Conservation (phyloP, 768 basidiomycete species). For the Suillus sp. region DNA sequence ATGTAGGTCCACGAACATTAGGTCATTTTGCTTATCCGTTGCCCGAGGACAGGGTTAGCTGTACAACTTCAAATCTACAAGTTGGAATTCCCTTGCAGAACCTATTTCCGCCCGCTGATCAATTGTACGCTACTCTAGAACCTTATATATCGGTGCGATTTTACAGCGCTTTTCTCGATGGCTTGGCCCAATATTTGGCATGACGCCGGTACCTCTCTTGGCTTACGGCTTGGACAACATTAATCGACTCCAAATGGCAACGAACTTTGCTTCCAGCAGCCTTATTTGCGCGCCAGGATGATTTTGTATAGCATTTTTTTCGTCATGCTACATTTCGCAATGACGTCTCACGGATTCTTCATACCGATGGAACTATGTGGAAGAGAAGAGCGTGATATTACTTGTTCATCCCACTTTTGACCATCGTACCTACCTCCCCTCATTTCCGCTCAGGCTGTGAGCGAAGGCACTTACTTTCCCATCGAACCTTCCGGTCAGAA, state of each 20-base stretch:
- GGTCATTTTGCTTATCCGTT: background rate
- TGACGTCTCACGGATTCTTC: background rate
- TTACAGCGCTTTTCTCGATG: background rate
- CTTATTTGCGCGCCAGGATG: background rate
- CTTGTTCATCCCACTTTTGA: background rate
- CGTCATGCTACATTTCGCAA: background rate
- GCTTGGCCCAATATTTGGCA: background rate
- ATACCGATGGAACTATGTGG: background rate
- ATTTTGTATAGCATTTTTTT: background rate
- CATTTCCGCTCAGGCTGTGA: constrained; percentile 5
- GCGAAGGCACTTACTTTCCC: background rate
- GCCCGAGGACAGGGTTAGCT: background rate
- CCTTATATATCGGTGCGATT: background rate
- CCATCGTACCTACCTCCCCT: background rate
- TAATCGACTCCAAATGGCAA: background rate
- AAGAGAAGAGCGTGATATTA: background rate
- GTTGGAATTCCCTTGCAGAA: background rate
- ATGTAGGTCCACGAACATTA: background rate
- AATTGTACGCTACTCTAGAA: background rate
- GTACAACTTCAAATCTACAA: background rate
- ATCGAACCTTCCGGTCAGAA: background rate
- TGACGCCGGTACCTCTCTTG: background rate
- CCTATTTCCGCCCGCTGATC: background rate
- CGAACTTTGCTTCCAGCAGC: background rate
- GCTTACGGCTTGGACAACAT: constrained; percentile 1